Evolutionary conservation across 352 stramenopile genomes (phyloP).

Genomic region (Thalassiosira mediterranea): DNA sequence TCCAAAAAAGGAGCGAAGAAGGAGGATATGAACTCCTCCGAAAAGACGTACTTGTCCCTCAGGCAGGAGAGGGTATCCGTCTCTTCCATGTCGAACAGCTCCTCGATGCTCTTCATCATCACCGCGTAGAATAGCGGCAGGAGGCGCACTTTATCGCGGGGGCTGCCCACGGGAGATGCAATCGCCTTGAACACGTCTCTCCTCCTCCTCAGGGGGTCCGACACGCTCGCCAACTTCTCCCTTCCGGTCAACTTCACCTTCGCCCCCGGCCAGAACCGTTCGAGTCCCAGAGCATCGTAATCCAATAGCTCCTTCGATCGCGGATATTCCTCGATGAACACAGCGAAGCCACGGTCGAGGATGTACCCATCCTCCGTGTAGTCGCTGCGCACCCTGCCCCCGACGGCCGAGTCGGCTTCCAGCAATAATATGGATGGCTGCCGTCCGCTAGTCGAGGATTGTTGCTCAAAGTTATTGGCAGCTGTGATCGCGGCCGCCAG

Average conservation of each 20-base stretch:
- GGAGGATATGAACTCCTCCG: constrained; percentile 76
- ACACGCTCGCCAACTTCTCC: constrained; percentile 71
- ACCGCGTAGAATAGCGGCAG: constrained; percentile 75
- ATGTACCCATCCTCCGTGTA: constrained; percentile 82
- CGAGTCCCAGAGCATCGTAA: constrained; percentile 79
- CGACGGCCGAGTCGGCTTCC: constrained; percentile 54
- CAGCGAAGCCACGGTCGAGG: constrained; percentile 83
- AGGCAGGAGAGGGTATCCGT: constrained; percentile 79
- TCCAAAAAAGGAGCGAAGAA: constrained; percentile 88
- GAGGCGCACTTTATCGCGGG: constrained; percentile 82
- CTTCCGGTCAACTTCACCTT: constrained; percentile 64
- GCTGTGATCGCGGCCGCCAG: constrained; percentile 63
- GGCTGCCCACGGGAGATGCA: constrained; percentile 70
- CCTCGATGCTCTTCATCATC: constrained; percentile 65
- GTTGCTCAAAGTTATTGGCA: constrained; percentile 27
- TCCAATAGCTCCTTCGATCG: constrained; percentile 78
- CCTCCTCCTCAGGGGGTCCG: constrained; percentile 81
- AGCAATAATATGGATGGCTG: constrained; percentile 59
- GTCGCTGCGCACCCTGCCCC: constrained; percentile 81
- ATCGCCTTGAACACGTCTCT: constrained; percentile 65
- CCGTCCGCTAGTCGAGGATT: constrained; percentile 7
- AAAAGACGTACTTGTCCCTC: constrained; percentile 73
- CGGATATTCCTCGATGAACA: constrained; percentile 89
- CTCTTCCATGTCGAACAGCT: constrained; percentile 74
- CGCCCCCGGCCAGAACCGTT: constrained; percentile 83